These are phyloP conservation scores for Kregervanrija delftensis DNA, from an alignment of 805 yeast species.

Conservation along the genomic window DNA sequence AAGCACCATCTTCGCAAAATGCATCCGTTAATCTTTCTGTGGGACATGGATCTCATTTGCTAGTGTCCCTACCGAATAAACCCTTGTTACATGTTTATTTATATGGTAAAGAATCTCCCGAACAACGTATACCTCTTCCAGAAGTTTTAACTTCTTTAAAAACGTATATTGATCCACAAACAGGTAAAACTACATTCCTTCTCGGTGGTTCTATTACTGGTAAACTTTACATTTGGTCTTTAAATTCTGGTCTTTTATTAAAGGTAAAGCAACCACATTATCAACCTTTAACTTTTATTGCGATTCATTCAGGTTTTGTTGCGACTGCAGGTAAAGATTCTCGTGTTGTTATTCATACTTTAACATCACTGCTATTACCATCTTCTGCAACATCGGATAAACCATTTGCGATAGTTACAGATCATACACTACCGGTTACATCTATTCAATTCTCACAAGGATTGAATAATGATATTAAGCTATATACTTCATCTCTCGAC, in stretches of 20 bases:
- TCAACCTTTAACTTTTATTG: slow-evolving; percentile 59
- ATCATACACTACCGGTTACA: slow-evolving; percentile 45
- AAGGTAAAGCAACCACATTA: slow-evolving; percentile 78
- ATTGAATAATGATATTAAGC: slow-evolving; percentile 46
- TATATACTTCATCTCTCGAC: slow-evolving; percentile 69
- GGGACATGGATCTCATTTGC: slow-evolving; percentile 43
- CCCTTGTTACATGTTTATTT: slow-evolving; percentile 71
- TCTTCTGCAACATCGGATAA: slow-evolving; percentile 33
- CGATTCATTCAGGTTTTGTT: slow-evolving; percentile 58
- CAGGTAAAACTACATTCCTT: slow-evolving; percentile 40
- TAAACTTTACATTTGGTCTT: slow-evolving; percentile 77
- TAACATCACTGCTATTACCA: slow-evolving; percentile 30
- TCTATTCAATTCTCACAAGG: slow-evolving; percentile 41
- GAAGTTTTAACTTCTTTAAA: slow-evolving; percentile 62
- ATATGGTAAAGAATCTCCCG: slow-evolving; percentile 63
- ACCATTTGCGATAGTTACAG: slow-evolving; percentile 54
- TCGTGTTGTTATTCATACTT: slow-evolving; percentile 56
- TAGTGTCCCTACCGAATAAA: slow-evolving; percentile 61
- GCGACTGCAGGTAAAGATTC: slow-evolving; percentile 80
- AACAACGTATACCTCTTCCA: slow-evolving; percentile 79
- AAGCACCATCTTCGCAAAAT: slow-evolving; percentile 39
- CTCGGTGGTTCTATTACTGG: slow-evolving; percentile 77
- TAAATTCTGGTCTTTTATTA: slow-evolving; percentile 66
- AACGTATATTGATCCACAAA: slow-evolving; percentile 12
- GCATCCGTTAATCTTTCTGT: slow-evolving; percentile 43